Conservation (phyloP, 495 filamentous ascomycete species). For the Darksidea phi region DNA sequence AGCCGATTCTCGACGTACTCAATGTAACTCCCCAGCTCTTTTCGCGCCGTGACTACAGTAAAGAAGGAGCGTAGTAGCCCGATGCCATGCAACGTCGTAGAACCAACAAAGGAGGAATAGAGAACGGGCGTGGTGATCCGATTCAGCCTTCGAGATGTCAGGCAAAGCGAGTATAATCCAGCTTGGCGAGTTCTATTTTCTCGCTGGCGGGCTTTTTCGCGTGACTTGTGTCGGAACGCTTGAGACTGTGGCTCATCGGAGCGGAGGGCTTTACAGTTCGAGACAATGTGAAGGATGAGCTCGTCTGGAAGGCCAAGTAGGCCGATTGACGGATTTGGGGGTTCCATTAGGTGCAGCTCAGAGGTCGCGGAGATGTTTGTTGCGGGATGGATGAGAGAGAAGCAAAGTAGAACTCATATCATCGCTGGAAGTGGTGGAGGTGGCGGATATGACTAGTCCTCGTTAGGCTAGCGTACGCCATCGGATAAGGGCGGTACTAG, state of each 20-base stretch:
- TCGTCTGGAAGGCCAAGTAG: slow-evolving; percentile 9
- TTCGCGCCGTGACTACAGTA: background rate
- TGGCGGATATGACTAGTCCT: no score
- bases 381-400: background rate
- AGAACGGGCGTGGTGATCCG: slow-evolving; percentile 4
- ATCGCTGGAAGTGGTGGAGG: no score
- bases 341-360: background rate
- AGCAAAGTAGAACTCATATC: no score
- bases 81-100: background rate
- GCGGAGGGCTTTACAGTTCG: background rate
- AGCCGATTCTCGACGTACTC: slow-evolving; percentile 17
- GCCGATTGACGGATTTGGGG: background rate
- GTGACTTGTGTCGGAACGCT: slow-evolving; percentile 2
- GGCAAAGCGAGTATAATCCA: slow-evolving; percentile 7
- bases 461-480: no score
- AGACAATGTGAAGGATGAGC: slow-evolving; percentile 10
- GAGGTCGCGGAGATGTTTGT: background rate
- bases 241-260: slow-evolving; percentile 1
- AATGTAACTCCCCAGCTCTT: background rate
- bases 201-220: slow-evolving; percentile 9
- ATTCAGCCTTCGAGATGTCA: slow-evolving; percentile 6
- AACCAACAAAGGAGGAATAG: slow-evolving; percentile 6
- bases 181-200: slow-evolving; percentile 11
- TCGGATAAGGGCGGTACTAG: no score
- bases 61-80: background rate